Conservation (phyloP, 2,329 filamentous ascomycete genomes). For the Acephala macrosclerotiorum region DNA sequence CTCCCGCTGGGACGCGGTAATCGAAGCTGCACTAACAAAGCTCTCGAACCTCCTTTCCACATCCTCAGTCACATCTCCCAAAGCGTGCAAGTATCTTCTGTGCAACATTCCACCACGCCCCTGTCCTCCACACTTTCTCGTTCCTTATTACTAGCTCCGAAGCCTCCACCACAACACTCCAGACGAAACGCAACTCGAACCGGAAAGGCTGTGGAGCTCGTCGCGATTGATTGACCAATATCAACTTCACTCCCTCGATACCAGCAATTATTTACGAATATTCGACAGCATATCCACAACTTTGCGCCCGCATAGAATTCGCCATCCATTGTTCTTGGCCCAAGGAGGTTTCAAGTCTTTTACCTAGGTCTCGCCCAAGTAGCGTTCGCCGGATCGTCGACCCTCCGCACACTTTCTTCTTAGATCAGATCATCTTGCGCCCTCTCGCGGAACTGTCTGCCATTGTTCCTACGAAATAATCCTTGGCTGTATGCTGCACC, state of each 20-base stretch:
- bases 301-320: slow-evolving; percentile 15
- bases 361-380: slow-evolving; percentile 26
- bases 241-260: neutral
- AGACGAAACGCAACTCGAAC: slow-evolving; percentile 13
- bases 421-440: slow-evolving; percentile 9
- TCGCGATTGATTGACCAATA: neutral
- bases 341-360: slow-evolving; percentile 28
- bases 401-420: slow-evolving; percentile 23
- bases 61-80: neutral
- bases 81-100: neutral
- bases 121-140: neutral
- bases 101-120: neutral
- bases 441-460: slow-evolving; percentile 3
- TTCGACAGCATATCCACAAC: neutral
- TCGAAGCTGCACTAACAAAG: no score
- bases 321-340: slow-evolving; percentile 25
- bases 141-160: neutral
- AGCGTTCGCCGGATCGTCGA: slow-evolving; percentile 29
- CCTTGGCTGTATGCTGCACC: slow-evolving; percentile 13
- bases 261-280: neutral
- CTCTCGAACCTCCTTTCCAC: neutral
- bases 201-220: slow-evolving; percentile 11
- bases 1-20: no score
- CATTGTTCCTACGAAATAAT: slow-evolving; percentile 12
- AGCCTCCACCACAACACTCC: neutral